Base-by-base conservation (phyloP, 192 early-diverging fungal species). In the Backusella circina region DNA sequence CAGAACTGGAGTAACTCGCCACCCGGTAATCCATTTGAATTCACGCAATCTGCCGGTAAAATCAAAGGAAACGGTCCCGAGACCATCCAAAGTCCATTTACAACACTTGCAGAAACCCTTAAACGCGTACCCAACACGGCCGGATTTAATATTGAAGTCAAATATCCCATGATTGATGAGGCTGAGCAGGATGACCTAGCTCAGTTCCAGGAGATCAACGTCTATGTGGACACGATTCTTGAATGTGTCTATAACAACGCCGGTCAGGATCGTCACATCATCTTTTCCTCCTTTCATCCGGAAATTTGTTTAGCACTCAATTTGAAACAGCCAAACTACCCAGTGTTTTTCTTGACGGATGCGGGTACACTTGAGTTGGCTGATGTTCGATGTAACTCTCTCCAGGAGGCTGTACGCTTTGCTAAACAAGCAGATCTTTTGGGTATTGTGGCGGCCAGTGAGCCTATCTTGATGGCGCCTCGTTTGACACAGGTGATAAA, bases 91-190 rank as follows among this genome's bases (percentile, higher is more conserved):
- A 90, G 88, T n/a, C 91, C 95, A 13, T 96, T 96, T 79, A 88
- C 93, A 0, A 97, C 95, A 16, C 87, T 98, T 30, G 85, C 86
- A 67, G 92, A 95, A 47, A 90, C 93, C 7, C 93, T 94, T 67
- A 84, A 85, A 87, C 86, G 80, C 30, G 89, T 97, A 23, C 95
- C 96, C 0, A 77, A 81, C 5, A 76, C 82, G 9, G 88, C 93
- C 35, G 96, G 95, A 5, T 98, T 97, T 77, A 97, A 97, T 75
- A 93, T 98, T 69, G 97, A 98, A 79, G 89, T 98, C 82, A 98
- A 98, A 83, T 98, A 97, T 72, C 97, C 97, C 5, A 93, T 94
- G 89, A 83, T 93, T 6, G 91, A 96, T 71, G 97, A 98, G 77
- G 94, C 95, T 41, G 92, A 96, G 80, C 84, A 85, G 35, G 91